Base-by-base conservation (phyloP, 2,329 filamentous ascomycete species). In the Salinomyces thailandicus region DNA sequence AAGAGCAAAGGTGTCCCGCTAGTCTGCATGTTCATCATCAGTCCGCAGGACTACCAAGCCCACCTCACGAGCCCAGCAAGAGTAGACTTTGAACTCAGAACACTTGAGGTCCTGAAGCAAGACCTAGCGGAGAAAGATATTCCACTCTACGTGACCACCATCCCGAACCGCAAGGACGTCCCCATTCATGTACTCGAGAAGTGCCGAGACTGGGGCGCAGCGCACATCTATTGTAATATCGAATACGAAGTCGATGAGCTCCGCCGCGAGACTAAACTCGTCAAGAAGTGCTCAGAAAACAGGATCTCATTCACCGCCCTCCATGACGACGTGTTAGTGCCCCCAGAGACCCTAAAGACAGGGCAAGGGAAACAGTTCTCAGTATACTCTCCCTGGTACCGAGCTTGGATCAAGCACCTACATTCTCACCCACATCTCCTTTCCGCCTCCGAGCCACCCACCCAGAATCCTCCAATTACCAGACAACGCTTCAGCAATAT, bases 201-300 rank as follows among this genome's bases (percentile, higher is more conserved):
- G 27, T 73, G 81, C 55, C 63, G 74, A 18, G 64, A 75, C 42
- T 94, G 85, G 85, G 74, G 73, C 0, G 80, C 75, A 1, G 79
- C 69, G 33, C 81, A 91, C 50, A 46, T 94, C 2, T 93, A 77
- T 51, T 77, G 81, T 32, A 94, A 93, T 53, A 75, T 86, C 39
- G 86, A 94, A 56, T 94, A 93, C 51, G 87, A 94, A 57, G 85
- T 93, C 0, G 87, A 95, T 53, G 87, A 94, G 61, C 61, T 94
- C 39, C 69, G 86, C 29, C 70, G 86, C 5, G 87, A 95, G 50
- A 75, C 77, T 1, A 67, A 66, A 18, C 61, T 93, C 51, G 69
- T 84, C 1, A 69, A 64, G 18, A 58, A 68, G 27, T 73, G 80
- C 41, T 61, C 79, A 1, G 68, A 76, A 12, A 72, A 71, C 9